Conservation (phyloP, 768 basidiomycete species). For the Suillus luteus region DNA sequence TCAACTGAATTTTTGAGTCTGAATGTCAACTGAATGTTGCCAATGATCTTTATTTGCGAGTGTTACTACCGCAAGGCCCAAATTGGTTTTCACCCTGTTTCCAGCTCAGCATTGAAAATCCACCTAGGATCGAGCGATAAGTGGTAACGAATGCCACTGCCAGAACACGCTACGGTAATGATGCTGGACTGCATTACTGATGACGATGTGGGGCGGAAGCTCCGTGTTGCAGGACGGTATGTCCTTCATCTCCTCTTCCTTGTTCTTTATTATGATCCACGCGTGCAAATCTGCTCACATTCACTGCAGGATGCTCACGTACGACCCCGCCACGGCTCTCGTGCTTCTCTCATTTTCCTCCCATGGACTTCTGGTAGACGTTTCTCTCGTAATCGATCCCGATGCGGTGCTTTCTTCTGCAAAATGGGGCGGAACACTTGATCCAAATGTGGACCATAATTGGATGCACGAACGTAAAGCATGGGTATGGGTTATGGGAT, state of each 20-base stretch:
- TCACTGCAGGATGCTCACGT: conserved; percentile 52
- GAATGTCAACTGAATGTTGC: no score
- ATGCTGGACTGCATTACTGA: conserved; percentile 43
- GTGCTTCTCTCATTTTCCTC: conserved; percentile 52
- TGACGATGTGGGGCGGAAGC: conserved; percentile 47
- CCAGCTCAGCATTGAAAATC: background rate
- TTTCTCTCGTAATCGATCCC: conserved; percentile 49
- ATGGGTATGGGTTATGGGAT: conserved; percentile 56
- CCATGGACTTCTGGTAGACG: conserved; percentile 58
- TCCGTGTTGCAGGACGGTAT: conserved; percentile 63
- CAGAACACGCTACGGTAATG: conserved; percentile 48
- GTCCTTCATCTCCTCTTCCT: conserved; percentile 24
- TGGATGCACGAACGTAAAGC: conserved; percentile 59
- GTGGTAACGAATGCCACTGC: conserved; percentile 45
- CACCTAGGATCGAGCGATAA: background rate
- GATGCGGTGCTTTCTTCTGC: conserved; percentile 19
- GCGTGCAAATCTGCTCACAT: conserved; percentile 9
- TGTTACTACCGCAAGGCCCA: background rate
- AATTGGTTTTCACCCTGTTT: conserved; percentile 3
- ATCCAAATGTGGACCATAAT: conserved; percentile 17
- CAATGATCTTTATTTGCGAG: background rate
- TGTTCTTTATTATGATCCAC: conserved; percentile 14
- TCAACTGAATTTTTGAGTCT: background rate
- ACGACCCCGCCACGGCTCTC: conserved; percentile 50
- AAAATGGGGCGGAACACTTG: conserved; percentile 15